These are phyloP conservation scores for Panaeolus papilionaceus DNA, from an alignment of 768 basidiomycete genomes.

Conservation along the genomic window DNA sequence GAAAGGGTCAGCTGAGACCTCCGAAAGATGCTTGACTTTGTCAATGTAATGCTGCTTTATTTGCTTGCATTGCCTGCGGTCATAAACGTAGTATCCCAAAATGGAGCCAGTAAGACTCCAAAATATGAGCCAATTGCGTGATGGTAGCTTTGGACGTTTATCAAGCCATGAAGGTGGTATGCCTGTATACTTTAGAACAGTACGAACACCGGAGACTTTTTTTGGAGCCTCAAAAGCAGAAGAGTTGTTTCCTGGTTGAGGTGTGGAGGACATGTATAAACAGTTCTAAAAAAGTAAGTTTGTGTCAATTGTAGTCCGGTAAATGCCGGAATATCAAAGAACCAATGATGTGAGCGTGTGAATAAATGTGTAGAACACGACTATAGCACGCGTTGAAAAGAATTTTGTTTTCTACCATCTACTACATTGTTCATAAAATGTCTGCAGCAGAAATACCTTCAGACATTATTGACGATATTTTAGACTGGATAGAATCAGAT, in stretches of 20 bases:
- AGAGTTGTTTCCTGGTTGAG: constrained; percentile 22
- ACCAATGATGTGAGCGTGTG: not conserved
- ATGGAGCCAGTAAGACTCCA: constrained; percentile 75
- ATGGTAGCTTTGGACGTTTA: constrained; percentile 86
- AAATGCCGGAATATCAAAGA: not conserved
- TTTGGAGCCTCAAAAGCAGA: constrained; percentile 25
- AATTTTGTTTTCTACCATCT: not conserved
- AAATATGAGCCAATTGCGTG: constrained; percentile 95
- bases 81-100: constrained; percentile 81
- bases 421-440: not conserved
- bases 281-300: constrained; percentile 18
- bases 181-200: constrained; percentile 72
- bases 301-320: not conserved
- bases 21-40: constrained; percentile 78
- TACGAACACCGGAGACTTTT: constrained; percentile 58
- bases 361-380: not conserved
- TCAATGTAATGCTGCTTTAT: constrained; percentile 83
- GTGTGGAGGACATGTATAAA: constrained; percentile 32
- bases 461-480: constrained; percentile 14
- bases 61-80: constrained; percentile 79
- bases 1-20: constrained; percentile 66
- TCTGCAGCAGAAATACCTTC: constrained; percentile 28
- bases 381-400: not conserved
- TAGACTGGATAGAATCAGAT: constrained; percentile 1
- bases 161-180: constrained; percentile 80